Conservation (phyloP, 2,329 filamentous ascomycete genomes). For the Phialophora macrospora region DNA sequence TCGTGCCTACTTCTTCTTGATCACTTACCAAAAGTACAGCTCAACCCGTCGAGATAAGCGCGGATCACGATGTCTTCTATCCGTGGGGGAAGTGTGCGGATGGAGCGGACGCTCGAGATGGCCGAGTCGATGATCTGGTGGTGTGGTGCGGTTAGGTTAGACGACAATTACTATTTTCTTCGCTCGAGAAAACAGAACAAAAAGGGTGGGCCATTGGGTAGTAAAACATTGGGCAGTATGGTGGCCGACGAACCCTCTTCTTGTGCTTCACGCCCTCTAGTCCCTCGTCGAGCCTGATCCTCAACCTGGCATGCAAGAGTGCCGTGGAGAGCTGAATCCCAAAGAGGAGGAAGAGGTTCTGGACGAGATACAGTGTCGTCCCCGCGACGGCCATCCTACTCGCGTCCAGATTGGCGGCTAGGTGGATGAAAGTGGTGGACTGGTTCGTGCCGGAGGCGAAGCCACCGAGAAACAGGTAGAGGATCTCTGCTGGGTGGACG, state of each 20-base stretch:
- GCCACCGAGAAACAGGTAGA: conserved; percentile 65
- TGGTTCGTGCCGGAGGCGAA: conserved; percentile 57
- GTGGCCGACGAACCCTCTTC: not conserved
- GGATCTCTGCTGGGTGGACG: conserved; percentile 60
- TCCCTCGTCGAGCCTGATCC: not conserved
- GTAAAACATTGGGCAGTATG: not conserved
- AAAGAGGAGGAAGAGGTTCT: conserved; percentile 25
- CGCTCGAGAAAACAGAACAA: too few relatives aligned
- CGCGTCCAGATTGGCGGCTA: conserved; percentile 54
- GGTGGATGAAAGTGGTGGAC: conserved; percentile 56
- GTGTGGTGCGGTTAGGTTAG: not conserved
- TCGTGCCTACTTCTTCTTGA: not conserved
- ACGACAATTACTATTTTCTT: not conserved
- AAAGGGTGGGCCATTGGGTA: too few relatives aligned
- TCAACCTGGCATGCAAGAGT: conserved; percentile 18
- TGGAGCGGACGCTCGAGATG: conserved; percentile 24
- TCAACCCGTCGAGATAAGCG: conserved; percentile 25
- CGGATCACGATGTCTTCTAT: conserved; percentile 22
- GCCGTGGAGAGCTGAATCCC: conserved; percentile 26
- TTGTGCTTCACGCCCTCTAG: conserved; percentile 17
- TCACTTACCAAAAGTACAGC: conserved; percentile 26
- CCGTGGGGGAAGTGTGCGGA: conserved; percentile 10
- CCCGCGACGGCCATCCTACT: conserved; percentile 57
- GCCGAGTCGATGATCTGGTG: conserved; percentile 28
- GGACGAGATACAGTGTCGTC: conserved; percentile 52